Evolutionary conservation across 2,329 filamentous ascomycete species (phyloP).

Genomic region (Anthostomella pinea): DNA sequence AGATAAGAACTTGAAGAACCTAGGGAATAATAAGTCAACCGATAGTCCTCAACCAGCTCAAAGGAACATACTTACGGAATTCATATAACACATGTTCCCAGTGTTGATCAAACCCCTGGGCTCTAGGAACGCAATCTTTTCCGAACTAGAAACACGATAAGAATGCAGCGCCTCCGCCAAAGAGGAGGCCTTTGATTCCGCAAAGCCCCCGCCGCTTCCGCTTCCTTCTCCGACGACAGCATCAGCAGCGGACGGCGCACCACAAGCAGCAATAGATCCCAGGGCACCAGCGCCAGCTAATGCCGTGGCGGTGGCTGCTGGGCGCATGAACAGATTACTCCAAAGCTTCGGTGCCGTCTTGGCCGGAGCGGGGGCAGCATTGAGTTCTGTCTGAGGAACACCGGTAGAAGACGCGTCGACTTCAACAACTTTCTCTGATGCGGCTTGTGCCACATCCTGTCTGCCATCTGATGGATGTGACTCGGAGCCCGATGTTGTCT

Average conservation of each 20-base stretch:
- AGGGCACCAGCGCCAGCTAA: conserved; percentile 26
- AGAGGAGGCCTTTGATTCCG: conserved; percentile 40
- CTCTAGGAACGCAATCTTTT: conserved; percentile 79
- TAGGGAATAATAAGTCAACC: conserved; percentile 34
- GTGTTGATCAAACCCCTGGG: conserved; percentile 93
- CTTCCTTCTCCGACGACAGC: conserved; percentile 23
- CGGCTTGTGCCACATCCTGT: conserved; percentile 7
- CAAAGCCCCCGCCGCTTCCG: conserved; percentile 34
- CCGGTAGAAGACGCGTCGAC: conserved; percentile 12
- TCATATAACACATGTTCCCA: conserved; percentile 99
- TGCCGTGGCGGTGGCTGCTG: conserved; percentile 19
- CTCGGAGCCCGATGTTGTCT: conserved; percentile 19
- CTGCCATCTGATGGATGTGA: conserved; percentile 21
- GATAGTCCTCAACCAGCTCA: background rate
- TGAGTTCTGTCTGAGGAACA: conserved; percentile 19
- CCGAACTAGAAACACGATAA: conserved; percentile 64
- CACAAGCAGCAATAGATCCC: conserved; percentile 18
- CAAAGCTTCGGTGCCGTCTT: conserved; percentile 39
- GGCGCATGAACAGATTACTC: conserved; percentile 36
- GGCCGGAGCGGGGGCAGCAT: conserved; percentile 27
- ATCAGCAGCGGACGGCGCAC: conserved; percentile 22
- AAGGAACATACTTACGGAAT: conserved; percentile 68
- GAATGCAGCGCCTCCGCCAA: conserved; percentile 66
- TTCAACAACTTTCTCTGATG: conserved; percentile 12
- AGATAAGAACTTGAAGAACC: conserved; percentile 94